phyloP scores from a whole-genome alignment of 176 grass and related monocot genomes.

The Cenchrus fungigraminus region DNA sequence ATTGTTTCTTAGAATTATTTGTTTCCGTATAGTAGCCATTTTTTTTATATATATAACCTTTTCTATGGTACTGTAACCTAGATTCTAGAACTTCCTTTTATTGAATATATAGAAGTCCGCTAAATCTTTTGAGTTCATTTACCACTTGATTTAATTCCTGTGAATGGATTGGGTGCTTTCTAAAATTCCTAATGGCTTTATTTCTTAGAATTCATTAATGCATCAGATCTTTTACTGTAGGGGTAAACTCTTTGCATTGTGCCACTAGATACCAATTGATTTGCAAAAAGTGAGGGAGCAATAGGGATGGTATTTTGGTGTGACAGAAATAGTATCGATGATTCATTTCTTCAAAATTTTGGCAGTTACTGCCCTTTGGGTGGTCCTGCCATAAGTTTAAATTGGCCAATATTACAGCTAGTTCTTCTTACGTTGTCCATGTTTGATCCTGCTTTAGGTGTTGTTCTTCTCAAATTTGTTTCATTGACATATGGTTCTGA shows the following conservation, averaged over 20 bases:
- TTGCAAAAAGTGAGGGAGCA: background rate
- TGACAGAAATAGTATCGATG: background rate
- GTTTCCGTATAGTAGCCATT: background rate
- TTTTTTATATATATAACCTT: background rate
- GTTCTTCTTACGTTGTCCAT: background rate
- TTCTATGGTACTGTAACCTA: background rate
- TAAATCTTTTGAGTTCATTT: background rate
- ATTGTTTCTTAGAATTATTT: background rate
- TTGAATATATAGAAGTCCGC: background rate
- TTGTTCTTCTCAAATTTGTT: constrained; percentile 9
- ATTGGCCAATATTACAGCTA: background rate
- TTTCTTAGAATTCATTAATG: background rate
- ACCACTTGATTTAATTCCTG: constrained; percentile 6
- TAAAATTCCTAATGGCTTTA: background rate
- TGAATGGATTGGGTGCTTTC: background rate
- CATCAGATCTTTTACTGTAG: background rate
- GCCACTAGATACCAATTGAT: background rate
- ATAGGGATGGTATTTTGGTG: background rate
- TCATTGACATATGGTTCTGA: background rate
- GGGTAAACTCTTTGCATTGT: background rate
- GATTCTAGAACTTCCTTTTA: background rate
- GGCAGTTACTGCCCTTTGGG: background rate
- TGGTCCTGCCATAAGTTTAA: background rate
- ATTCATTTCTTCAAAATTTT: background rate
- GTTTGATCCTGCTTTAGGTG: background rate